These are phyloP conservation scores for Phytophthora pini DNA, from an alignment of 352 stramenopile genomes.

Conservation along the genomic window DNA sequence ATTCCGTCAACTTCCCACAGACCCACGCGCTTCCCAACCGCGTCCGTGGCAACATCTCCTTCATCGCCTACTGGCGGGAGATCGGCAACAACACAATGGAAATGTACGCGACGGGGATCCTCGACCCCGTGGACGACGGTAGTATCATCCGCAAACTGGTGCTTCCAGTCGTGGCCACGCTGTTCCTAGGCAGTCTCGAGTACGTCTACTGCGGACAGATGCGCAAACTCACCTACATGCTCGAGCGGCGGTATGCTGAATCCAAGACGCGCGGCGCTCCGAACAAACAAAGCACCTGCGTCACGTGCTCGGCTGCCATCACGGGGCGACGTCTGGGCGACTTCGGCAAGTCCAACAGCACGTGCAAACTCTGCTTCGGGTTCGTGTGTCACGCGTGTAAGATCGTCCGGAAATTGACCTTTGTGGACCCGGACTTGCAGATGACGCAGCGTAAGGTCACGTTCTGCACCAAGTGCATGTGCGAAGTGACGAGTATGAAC, in stretches of 20 bases:
- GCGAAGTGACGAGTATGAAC: constrained; percentile 11
- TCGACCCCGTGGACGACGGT: constrained; percentile 1
- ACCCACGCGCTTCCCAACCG: constrained; percentile 4
- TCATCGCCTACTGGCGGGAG: constrained; percentile 2
- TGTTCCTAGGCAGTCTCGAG: constrained; percentile 9
- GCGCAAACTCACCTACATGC: constrained; percentile 12
- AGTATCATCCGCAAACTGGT: constrained; percentile 5
- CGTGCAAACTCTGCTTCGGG: constrained; percentile 7
- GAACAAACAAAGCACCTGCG: constrained; percentile 7
- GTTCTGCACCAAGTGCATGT: constrained; percentile 7
- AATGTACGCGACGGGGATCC: constrained; percentile 5
- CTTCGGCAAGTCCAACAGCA: constrained; percentile 12
- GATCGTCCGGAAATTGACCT: constrained; percentile 15
- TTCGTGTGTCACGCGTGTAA: constrained; percentile 13
- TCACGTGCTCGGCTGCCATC: constrained; percentile 7
- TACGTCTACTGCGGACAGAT: constrained; percentile 13
- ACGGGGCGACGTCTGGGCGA: constrained; percentile 2
- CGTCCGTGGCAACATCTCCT: constrained; percentile 7
- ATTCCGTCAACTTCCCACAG: constrained; percentile 8
- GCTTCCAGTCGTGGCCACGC: constrained; percentile 5
- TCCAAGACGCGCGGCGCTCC: constrained; percentile 10
- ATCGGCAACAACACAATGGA: constrained; percentile 5
- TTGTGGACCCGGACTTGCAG: constrained; percentile 18
- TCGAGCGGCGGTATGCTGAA: constrained; percentile 7
- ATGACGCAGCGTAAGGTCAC: constrained; percentile 14